phyloP scores from a whole-genome alignment of 2,329 filamentous ascomycete genomes.

The Colletotrichum spinosum region DNA sequence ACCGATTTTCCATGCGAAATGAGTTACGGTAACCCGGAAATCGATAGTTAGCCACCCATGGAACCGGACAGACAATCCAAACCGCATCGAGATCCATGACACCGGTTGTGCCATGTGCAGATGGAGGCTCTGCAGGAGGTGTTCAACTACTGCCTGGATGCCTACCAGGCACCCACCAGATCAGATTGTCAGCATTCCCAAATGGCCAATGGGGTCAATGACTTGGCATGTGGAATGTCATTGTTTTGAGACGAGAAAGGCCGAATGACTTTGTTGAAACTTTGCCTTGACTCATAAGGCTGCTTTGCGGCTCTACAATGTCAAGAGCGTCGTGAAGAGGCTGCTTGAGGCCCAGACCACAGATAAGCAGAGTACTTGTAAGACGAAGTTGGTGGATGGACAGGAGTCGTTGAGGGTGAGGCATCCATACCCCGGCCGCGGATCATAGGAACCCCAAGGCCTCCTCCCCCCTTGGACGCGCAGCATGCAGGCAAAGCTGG shows the following conservation, averaged over 20 bases:
- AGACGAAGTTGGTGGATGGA: neutral
- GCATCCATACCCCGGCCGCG: conserved; percentile 1
- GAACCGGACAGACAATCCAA: conserved; percentile 1
- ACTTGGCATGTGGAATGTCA: neutral
- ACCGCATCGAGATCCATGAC: conserved; percentile 16
- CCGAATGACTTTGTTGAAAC: neutral
- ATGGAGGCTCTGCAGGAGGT: neutral
- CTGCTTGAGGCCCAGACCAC: neutral
- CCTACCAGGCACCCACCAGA: neutral
- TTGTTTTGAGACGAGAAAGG: neutral
- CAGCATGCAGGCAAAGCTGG: conserved; percentile 11
- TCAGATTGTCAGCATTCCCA: neutral
- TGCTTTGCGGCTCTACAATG: neutral
- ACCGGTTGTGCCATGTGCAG: neutral
- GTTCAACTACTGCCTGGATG: conserved; percentile 13
- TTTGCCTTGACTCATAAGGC: conserved; percentile 13
- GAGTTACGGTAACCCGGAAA: neutral
- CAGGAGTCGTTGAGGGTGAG: neutral
- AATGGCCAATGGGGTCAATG: neutral
- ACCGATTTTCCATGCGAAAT: no score
- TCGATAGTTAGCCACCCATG: neutral
- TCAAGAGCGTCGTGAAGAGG: neutral
- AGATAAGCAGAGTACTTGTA: neutral
- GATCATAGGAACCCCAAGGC: conserved; percentile 1
- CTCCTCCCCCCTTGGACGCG: conserved; percentile 3